phyloP scores from a whole-genome alignment of 2,329 filamentous ascomycete species.

The Fusarium buxicola region DNA sequence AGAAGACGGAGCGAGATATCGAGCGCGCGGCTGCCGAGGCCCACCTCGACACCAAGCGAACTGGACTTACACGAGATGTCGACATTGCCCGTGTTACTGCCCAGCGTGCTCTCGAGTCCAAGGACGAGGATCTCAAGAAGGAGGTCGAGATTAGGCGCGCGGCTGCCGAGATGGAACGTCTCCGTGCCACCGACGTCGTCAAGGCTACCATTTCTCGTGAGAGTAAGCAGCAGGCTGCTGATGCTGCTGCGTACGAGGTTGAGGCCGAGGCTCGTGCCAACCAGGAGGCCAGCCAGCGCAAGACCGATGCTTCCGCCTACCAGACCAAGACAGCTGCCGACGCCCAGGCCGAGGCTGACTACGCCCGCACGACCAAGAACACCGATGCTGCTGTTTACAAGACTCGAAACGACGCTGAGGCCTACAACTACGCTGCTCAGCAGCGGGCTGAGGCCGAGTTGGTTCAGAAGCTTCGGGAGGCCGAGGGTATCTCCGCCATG shows the following conservation, averaged over 20 bases:
- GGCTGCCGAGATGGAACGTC: constrained; percentile 81
- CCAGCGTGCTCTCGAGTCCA: constrained; percentile 76
- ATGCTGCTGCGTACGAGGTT: constrained; percentile 73
- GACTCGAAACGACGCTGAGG: constrained; percentile 60
- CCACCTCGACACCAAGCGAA: constrained; percentile 77
- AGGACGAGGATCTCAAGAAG: constrained; percentile 83
- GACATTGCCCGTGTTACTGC: constrained; percentile 82
- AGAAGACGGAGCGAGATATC: constrained; percentile 85
- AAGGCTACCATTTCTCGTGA: constrained; percentile 78
- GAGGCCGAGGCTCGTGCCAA: constrained; percentile 69
- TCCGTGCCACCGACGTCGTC: constrained; percentile 81
- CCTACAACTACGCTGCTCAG: constrained; percentile 51
- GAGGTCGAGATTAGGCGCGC: constrained; percentile 83
- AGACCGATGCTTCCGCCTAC: constrained; percentile 64
- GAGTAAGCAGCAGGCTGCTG: constrained; percentile 75
- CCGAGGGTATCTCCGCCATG: constrained; percentile 81
- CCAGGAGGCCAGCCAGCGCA: constrained; percentile 64
- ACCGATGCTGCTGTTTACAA: constrained; percentile 71
- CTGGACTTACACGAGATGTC: constrained; percentile 77
- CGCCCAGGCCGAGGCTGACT: constrained; percentile 66
- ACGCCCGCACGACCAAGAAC: constrained; percentile 74
- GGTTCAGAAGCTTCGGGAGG: constrained; percentile 75
- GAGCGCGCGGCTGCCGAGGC: constrained; percentile 85
- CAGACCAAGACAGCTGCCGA: constrained; percentile 61
- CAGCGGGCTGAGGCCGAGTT: constrained; percentile 70